Evolutionary conservation across 2,329 filamentous ascomycete genomes (phyloP).

Genomic region (Teratosphaeria viscida): DNA sequence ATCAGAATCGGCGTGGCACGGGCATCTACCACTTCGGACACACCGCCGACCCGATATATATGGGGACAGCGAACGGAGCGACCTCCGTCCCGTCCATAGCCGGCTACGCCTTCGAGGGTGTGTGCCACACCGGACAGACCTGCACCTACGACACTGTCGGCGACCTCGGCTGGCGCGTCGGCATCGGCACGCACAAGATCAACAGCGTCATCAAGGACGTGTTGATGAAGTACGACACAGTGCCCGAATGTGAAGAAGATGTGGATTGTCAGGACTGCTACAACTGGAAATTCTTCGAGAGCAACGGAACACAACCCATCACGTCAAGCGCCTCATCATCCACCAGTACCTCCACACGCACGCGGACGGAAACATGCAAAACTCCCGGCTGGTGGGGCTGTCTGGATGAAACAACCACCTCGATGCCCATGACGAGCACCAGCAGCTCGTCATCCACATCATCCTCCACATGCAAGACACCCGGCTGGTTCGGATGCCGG

Average conservation of each 20-base stretch:
- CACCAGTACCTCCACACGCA: slow-evolving; percentile 49
- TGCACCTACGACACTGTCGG: slow-evolving; percentile 88
- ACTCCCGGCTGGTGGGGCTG: slow-evolving; percentile 91
- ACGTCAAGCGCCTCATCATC: slow-evolving; percentile 44
- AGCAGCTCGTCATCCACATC: slow-evolving; percentile 30
- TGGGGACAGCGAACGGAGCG: slow-evolving; percentile 85
- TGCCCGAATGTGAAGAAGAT: slow-evolving; percentile 66
- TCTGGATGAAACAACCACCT: slow-evolving; percentile 42
- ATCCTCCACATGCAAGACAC: slow-evolving; percentile 46
- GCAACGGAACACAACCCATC: slow-evolving; percentile 71
- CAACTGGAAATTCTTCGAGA: slow-evolving; percentile 90
- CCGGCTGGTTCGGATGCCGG: slow-evolving; percentile 58
- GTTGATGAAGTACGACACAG: slow-evolving; percentile 68
- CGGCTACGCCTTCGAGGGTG: slow-evolving; percentile 85
- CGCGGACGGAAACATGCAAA: slow-evolving; percentile 74
- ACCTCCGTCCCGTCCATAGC: slow-evolving; percentile 82
- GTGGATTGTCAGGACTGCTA: slow-evolving; percentile 76
- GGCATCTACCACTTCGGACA: slow-evolving; percentile 88
- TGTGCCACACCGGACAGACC: slow-evolving; percentile 81
- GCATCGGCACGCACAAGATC: slow-evolving; percentile 85
- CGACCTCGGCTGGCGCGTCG: slow-evolving; percentile 86
- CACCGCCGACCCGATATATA: slow-evolving; percentile 88
- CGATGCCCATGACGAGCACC: slow-evolving; percentile 20
- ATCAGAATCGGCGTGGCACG: slow-evolving; percentile 42
- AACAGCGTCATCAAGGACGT: slow-evolving; percentile 79